Evolutionary conservation across 768 basidiomycete species (phyloP).

Genomic region (Phaeotremella fagi): DNA sequence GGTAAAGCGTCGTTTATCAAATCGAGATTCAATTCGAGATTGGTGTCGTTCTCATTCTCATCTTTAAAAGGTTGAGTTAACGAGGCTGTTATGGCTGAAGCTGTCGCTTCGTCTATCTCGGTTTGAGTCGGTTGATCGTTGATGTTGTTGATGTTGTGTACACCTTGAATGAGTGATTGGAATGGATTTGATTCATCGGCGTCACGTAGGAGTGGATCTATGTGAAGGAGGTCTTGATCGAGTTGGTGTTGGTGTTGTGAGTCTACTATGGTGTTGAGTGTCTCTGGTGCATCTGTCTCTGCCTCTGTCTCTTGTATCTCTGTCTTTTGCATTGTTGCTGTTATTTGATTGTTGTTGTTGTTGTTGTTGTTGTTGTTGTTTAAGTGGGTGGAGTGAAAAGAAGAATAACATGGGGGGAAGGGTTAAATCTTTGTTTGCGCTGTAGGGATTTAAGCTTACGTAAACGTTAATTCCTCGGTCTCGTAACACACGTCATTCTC

Average conservation of each 20-base stretch:
- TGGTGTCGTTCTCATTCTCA: background rate
- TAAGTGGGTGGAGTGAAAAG: constrained; percentile 9
- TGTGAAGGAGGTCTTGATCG: background rate
- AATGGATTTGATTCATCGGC: no score
- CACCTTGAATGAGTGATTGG: no score
- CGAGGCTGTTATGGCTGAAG: constrained; percentile 6
- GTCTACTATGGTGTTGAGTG: background rate
- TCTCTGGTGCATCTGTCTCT: background rate
- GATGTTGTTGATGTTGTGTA: no score
- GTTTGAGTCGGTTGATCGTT: background rate
- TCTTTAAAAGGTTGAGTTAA: constrained; percentile 1
- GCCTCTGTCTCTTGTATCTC: no score
- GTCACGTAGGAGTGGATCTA: constrained; percentile 13
- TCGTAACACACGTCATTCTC: background rate
- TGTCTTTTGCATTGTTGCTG: no score
- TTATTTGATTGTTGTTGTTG: background rate
- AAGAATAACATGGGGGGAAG: constrained; percentile 13
- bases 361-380: background rate
- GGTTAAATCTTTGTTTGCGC: no score
- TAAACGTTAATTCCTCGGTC: no score
- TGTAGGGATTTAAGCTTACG: no score
- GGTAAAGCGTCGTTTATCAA: background rate
- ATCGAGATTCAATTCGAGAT: background rate
- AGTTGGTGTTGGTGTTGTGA: no score
- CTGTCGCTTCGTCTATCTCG: constrained; percentile 6